Conservation (phyloP, 2,329 filamentous ascomycete genomes). For the Plenodomus tracheiphilus region DNA sequence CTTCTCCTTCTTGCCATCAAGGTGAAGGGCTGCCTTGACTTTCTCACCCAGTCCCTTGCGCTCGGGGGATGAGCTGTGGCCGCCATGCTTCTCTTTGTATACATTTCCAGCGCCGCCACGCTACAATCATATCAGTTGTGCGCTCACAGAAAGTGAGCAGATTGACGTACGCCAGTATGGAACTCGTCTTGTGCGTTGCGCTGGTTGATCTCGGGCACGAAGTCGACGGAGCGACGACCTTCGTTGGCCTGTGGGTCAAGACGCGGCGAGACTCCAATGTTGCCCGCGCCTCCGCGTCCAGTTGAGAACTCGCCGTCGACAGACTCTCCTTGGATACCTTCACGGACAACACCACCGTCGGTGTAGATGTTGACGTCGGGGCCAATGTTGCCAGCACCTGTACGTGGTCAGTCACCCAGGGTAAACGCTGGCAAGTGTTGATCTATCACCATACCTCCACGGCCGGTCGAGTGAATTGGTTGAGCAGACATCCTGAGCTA, state of each 20-base stretch:
- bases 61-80: constrained; percentile 46
- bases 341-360: constrained; percentile 52
- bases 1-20: constrained; percentile 42
- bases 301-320: constrained; percentile 46
- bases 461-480: constrained; percentile 59
- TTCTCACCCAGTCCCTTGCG: constrained; percentile 48
- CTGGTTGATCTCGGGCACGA: constrained; percentile 50
- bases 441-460: constrained; percentile 54
- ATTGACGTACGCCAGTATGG: constrained; percentile 50
- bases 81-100: constrained; percentile 53
- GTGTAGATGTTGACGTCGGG: constrained; percentile 53
- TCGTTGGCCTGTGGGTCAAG: constrained; percentile 29
- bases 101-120: constrained; percentile 53
- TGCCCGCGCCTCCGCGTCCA: constrained; percentile 49
- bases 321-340: constrained; percentile 47
- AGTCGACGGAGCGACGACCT: constrained; percentile 43
- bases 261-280: constrained; percentile 44
- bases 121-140: constrained; percentile 24
- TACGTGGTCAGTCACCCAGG: constrained; percentile 8
- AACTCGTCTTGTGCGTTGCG: constrained; percentile 48
- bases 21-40: constrained; percentile 47
- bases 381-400: constrained; percentile 63
- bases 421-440: neutral
- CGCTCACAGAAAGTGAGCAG: neutral
- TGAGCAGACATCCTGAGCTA: constrained; percentile 30